Evolutionary conservation across 2,329 filamentous ascomycete species (phyloP).

Genomic region (Fusarium sterilihyphosum): DNA sequence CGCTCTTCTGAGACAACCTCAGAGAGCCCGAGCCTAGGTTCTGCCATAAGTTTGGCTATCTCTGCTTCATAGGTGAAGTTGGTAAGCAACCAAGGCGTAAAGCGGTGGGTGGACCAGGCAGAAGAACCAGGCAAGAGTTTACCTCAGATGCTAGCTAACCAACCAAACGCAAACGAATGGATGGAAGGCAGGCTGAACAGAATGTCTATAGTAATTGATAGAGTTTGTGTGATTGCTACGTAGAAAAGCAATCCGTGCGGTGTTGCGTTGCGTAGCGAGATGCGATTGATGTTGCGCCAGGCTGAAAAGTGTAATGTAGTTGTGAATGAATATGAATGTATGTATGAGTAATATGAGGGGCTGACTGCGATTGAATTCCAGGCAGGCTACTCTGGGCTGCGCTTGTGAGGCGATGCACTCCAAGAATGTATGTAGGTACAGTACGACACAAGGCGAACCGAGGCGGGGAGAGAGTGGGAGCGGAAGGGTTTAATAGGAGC

Average conservation of each 20-base stretch:
- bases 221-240: constrained; percentile 24
- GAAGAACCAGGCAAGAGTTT: constrained; percentile 36
- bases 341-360: constrained; percentile 31
- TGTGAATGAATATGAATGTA: constrained; percentile 22
- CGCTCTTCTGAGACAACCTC: constrained; percentile 59
- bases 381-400: background rate
- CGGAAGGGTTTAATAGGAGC: constrained; percentile 30
- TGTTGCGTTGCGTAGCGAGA: constrained; percentile 27
- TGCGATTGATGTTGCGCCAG: constrained; percentile 34
- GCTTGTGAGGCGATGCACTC: constrained; percentile 36
- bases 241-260: constrained; percentile 30
- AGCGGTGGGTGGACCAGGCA: constrained; percentile 24
- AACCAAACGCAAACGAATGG: constrained; percentile 34
- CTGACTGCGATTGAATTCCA: constrained; percentile 10
- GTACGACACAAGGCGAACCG: constrained; percentile 3
- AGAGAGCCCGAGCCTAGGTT: constrained; percentile 53
- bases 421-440: background rate
- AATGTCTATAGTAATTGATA: constrained; percentile 3
- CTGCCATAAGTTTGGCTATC: constrained; percentile 54
- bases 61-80: constrained; percentile 44
- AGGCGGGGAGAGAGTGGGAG: constrained; percentile 15
- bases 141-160: constrained; percentile 37
- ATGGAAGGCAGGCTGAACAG: constrained; percentile 26
- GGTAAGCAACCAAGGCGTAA: constrained; percentile 39
- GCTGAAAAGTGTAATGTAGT: constrained; percentile 31